Percentiles rank a stretch among this genome's conserved stretches.
phyloP scores from a whole-genome alignment of 1,284 basidiomycete species.

The Puccinia hordei region DNA sequence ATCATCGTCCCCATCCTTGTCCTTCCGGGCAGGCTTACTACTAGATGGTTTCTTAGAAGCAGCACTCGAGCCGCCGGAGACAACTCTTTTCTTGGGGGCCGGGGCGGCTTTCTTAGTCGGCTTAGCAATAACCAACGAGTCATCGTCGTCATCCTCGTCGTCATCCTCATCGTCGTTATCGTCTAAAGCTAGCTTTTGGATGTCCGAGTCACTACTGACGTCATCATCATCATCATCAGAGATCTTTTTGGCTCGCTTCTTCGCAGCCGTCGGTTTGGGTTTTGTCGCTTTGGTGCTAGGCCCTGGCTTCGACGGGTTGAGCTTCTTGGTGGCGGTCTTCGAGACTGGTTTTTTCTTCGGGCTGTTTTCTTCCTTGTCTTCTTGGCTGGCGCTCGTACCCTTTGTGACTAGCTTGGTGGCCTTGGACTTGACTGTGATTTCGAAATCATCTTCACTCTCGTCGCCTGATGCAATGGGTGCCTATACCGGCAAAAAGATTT shows the following conservation, averaged over 20 bases:
- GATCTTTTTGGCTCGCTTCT: neutral
- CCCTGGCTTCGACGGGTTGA: neutral
- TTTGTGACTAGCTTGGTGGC: neutral
- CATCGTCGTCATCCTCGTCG: neutral
- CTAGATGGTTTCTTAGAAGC: conserved; percentile 5
- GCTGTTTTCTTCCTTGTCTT: neutral
- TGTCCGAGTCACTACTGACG: neutral
- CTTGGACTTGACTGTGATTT: conserved; percentile 24
- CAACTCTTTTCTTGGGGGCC: neutral
- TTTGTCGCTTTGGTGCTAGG: neutral
- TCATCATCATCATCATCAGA: conserved; percentile 2
- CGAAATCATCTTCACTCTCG: conserved; percentile 7
- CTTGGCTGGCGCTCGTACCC: neutral
- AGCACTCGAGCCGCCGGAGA: neutral
- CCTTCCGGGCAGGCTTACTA: neutral
- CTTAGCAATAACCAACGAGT: neutral
- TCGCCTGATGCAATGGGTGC: conserved; percentile 2
- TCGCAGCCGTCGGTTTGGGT: neutral
- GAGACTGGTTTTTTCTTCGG: conserved; percentile 18
- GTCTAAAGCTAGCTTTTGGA: neutral
- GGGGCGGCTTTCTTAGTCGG: neutral
- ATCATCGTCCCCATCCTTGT: neutral
- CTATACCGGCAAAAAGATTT: neutral
- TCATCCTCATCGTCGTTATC: neutral
- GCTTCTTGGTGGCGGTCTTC: conserved; percentile 12